Evolutionary conservation across 305 asterid genomes (phyloP), one percentile per base, ranked within the genome.

Genomic region (Fraxinus paxiana): DNA sequence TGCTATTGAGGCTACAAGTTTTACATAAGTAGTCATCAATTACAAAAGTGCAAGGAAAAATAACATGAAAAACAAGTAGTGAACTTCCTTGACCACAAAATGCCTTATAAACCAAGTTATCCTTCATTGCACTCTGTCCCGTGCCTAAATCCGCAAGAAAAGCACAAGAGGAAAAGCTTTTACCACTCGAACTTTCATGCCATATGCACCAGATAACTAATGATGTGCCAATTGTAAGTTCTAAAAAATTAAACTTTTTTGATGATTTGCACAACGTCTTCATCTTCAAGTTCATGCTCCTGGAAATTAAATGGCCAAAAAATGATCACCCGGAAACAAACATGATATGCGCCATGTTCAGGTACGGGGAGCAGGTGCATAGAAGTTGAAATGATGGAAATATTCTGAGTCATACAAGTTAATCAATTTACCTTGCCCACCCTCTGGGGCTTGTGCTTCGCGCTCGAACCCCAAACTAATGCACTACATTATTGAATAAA

Each of bases 261-360:
- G 72, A 96, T 94, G 87, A 96, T 92, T 86, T 96, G 98, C 85
- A 96, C 99, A 0, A 96, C 99, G 43, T 96, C 99, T 87, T 96
- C 99, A 54, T 94, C 99, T 86, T 96, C 99, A 81, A 96, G 93
- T 87, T 93, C 99, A 70, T 96, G 98, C 83, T 94, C 98, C 99
- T 95, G 85, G 70, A 59, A 46, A 59, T 84, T 17, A 76, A 61
- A 51, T 13, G 37, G 73, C 35, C 54, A 74, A 56, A 80, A 86
- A 46, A 76, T 43, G 26, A 72, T 72, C 48, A 80, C 20, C 46
- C 65, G 18, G 38, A 22, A 10, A 59, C 24, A 17, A 65, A 30
- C 31, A 48, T 26, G 18, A 59, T 12, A 75, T 48, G 26, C 5
- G 28, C 17, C 31, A 34, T 20, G 28, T 15, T 56, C 26, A 24